Conservation (phyloP, 768 basidiomycete species). For the Suillus sp. region DNA sequence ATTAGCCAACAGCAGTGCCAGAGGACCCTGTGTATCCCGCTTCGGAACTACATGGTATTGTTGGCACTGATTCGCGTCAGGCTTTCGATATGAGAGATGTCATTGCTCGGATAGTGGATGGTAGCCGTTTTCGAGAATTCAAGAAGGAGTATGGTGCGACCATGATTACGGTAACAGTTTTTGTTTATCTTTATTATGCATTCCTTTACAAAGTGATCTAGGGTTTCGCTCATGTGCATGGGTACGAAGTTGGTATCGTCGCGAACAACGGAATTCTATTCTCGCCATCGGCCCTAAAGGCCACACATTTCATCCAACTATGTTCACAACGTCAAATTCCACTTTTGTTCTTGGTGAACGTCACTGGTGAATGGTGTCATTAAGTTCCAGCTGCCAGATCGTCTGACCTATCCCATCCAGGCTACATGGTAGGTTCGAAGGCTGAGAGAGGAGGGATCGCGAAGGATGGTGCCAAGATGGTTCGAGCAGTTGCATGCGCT, state of each 20-base stretch:
- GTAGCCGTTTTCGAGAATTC: conserved; percentile 91
- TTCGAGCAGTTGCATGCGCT: conserved; percentile 90
- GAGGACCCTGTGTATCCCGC: conserved; percentile 80
- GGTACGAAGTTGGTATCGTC: conserved; percentile 87
- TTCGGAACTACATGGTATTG: conserved; percentile 86
- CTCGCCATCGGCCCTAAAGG: conserved; percentile 91
- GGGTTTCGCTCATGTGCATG: conserved; percentile 90
- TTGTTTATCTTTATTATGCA: neutral
- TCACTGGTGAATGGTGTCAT: conserved; percentile 60
- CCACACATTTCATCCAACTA: conserved; percentile 92
- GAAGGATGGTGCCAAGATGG: conserved; percentile 96
- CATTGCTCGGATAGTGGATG: conserved; percentile 89
- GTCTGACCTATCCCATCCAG: conserved; percentile 34
- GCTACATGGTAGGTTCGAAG: conserved; percentile 97
- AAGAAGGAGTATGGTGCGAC: conserved; percentile 95
- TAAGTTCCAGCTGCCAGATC: neutral
- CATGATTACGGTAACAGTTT: conserved; percentile 71
- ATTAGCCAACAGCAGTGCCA: conserved; percentile 57
- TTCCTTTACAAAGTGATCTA: conserved; percentile 29
- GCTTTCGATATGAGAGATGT: conserved; percentile 94
- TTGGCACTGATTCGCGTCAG: conserved; percentile 87
- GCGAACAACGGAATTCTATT: conserved; percentile 96
- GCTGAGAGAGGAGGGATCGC: conserved; percentile 94
- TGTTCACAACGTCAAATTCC: conserved; percentile 92
- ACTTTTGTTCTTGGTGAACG: conserved; percentile 91